A percentile compares a stretch with the other conserved stretches of the same genome.
Conservation (phyloP, 2,329 filamentous ascomycete species). For the Gaeumannomyces sp. region DNA sequence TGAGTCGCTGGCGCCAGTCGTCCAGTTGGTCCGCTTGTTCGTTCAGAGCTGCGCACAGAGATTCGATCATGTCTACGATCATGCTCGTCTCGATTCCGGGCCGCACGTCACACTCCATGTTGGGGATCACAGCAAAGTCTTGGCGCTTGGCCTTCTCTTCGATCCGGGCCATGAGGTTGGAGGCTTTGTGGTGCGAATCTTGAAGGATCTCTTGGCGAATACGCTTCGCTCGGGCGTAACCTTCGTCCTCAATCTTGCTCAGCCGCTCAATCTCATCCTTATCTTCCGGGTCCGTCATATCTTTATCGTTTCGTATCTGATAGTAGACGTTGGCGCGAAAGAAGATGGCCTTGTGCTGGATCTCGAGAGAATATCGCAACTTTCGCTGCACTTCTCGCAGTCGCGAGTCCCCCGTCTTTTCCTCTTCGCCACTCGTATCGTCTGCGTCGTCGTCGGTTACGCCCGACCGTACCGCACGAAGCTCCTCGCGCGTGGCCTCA, state of each 20-base stretch:
- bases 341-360: conserved; percentile 77
- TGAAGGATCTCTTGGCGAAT: conserved; percentile 74
- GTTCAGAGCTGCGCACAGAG: conserved; percentile 61
- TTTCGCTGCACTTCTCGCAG: conserved; percentile 56
- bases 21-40: conserved; percentile 64
- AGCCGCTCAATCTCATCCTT: conserved; percentile 61
- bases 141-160: conserved; percentile 44
- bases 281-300: conserved; percentile 52
- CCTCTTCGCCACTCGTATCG: conserved; percentile 29
- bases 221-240: conserved; percentile 72
- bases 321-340: conserved; percentile 79
- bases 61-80: conserved; percentile 59
- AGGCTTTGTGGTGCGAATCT: conserved; percentile 50
- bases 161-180: conserved; percentile 59
- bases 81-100: conserved; percentile 68
- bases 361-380: conserved; percentile 66
- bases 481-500: conserved; percentile 55
- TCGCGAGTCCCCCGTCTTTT: conserved; percentile 27
- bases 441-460: conserved; percentile 26
- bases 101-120: conserved; percentile 45
- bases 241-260: conserved; percentile 63
- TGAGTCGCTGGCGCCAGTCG: conserved; percentile 67
- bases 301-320: conserved; percentile 69
- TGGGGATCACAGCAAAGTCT: conserved; percentile 56
- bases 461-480: conserved; percentile 35